These are phyloP conservation scores for Termitomyces sp. DNA, from an alignment of 768 basidiomycete species.

Conservation along the genomic window DNA sequence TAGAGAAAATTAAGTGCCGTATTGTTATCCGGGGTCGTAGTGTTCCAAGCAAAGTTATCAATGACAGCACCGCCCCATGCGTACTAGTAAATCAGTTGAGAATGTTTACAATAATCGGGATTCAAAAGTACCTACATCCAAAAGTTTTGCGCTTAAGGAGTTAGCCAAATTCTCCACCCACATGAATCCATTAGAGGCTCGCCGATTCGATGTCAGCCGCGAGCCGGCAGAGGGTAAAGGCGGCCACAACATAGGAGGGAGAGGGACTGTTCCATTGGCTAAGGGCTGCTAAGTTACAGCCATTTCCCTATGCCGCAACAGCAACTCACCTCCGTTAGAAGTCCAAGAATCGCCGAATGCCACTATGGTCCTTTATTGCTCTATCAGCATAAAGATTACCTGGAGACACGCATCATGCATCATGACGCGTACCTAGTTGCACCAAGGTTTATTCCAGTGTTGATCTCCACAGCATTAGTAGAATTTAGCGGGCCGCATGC, in stretches of 20 bases:
- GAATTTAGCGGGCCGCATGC: not conserved
- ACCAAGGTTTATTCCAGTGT: not conserved
- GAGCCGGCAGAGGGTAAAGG: conserved; percentile 31
- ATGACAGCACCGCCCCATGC: conserved; percentile 33
- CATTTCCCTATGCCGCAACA: not conserved
- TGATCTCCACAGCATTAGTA: not conserved
- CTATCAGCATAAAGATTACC: not conserved
- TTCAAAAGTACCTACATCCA: conserved; percentile 15
- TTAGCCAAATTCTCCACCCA: conserved; percentile 30
- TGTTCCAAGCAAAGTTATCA: conserved; percentile 31
- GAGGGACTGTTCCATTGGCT: conserved; percentile 31
- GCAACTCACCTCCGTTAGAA: conserved; percentile 3
- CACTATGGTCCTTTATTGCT: not conserved
- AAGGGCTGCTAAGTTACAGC: not conserved
- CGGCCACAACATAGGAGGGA: conserved; percentile 29
- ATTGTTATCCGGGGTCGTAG: conserved; percentile 25
- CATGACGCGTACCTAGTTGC: not conserved
- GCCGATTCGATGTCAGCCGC: conserved; percentile 22
- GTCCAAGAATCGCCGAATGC: conserved; percentile 7
- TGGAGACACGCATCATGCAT: not conserved
- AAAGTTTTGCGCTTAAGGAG: conserved; percentile 26
- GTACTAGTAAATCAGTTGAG: conserved; percentile 18
- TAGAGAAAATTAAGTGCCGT: conserved; percentile 15
- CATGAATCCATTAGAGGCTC: conserved; percentile 30
- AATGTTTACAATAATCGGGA: conserved; percentile 2